Conservation (phyloP, 345 rosid species). For the Firmiana major region DNA sequence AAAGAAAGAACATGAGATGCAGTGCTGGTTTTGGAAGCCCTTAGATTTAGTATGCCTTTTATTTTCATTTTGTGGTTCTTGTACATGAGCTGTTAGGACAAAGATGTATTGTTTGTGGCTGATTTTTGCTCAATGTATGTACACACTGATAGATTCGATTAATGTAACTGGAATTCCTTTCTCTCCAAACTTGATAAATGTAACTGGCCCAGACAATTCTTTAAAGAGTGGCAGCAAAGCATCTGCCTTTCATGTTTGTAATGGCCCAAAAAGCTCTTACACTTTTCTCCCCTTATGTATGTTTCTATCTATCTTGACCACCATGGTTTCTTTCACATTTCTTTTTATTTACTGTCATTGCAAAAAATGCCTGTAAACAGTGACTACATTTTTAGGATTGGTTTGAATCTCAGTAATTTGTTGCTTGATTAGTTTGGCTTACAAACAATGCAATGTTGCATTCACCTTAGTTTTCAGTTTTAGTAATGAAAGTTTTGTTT, state of each 20-base stretch:
- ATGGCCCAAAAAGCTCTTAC: not conserved
- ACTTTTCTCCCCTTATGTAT: not conserved
- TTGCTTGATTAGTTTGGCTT: not conserved
- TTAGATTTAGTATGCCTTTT: not conserved
- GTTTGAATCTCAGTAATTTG: not conserved
- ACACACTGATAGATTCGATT: not conserved
- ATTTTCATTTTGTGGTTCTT: slow-evolving; percentile 5
- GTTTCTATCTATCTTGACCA: not conserved
- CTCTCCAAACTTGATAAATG: not conserved
- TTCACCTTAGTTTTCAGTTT: not conserved
- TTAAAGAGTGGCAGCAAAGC: not conserved
- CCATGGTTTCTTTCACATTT: not conserved
- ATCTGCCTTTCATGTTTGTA: not conserved
- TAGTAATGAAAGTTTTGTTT: not conserved
- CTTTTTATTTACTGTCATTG: not conserved
- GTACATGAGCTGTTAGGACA: not conserved
- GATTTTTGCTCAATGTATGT: not conserved
- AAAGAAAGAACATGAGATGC: not conserved
- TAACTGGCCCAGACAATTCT: not conserved
- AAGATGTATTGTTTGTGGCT: not conserved
- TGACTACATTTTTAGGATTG: not conserved
- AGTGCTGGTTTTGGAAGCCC: not conserved
- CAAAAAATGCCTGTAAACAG: not conserved
- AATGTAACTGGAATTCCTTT: not conserved
- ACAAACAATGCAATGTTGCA: not conserved